Conservation (phyloP, 805 yeast species). For the Komagataella populi region DNA sequence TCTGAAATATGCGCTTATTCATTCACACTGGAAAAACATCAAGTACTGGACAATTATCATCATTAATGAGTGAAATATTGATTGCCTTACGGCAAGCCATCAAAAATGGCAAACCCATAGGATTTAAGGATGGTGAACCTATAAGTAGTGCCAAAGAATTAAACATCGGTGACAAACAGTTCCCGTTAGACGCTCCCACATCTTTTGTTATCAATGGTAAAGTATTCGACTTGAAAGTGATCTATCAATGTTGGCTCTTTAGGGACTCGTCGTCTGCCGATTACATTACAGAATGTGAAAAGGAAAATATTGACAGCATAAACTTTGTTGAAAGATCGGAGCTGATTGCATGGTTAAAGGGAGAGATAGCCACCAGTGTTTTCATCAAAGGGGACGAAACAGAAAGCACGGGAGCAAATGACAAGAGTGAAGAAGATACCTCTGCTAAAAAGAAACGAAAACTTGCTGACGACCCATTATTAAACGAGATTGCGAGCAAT, state of each 20-base stretch:
- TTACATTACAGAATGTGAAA: constrained; percentile 62
- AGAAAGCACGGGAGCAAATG: constrained; percentile 5
- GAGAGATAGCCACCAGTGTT: constrained; percentile 46
- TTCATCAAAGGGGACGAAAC: constrained; percentile 22
- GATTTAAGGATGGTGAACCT: constrained; percentile 7
- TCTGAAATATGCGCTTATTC: neutral
- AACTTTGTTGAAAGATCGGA: constrained; percentile 80
- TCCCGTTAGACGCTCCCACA: constrained; percentile 29
- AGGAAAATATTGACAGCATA: constrained; percentile 49
- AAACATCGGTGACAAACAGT: constrained; percentile 3
- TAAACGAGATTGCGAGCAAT: constrained; percentile 28
- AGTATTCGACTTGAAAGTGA: constrained; percentile 32
- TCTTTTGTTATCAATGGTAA: constrained; percentile 38
- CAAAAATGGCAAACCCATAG: constrained; percentile 4
- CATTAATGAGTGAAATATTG: neutral
- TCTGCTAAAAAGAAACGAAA: constrained; percentile 10
- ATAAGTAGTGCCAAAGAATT: constrained; percentile 9
- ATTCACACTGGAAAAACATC: neutral
- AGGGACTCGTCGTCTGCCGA: constrained; percentile 68
- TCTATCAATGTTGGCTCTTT: constrained; percentile 67
- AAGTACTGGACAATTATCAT: neutral
- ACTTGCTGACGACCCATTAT: constrained; percentile 31
- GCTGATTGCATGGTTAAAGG: constrained; percentile 68
- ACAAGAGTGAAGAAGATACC: constrained; percentile 1
- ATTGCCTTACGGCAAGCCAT: constrained; percentile 8